Evolutionary conservation across 768 basidiomycete species (phyloP).

Genomic region (Boletus speciosus): DNA sequence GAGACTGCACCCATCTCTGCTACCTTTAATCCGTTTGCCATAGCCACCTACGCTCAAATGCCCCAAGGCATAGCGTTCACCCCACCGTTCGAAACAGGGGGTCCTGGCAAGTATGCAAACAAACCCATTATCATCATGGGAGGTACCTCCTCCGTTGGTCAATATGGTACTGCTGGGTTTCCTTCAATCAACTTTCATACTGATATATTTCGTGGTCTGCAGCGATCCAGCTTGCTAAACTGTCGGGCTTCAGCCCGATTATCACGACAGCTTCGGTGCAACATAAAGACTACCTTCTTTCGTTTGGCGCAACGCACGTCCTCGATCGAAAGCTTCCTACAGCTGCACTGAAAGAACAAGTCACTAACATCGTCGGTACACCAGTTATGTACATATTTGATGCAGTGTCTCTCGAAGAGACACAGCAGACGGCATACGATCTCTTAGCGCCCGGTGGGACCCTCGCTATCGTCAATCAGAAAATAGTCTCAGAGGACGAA

Average conservation of each 20-base stretch:
- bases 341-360: slow-evolving; percentile 5
- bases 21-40: slow-evolving; percentile 32
- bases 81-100: slow-evolving; percentile 27
- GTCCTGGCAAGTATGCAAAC: slow-evolving; percentile 30
- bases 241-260: slow-evolving; percentile 34
- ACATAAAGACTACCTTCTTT: slow-evolving; percentile 27
- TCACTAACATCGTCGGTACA: background rate
- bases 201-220: background rate
- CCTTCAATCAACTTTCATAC: background rate
- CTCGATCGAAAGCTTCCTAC: slow-evolving; percentile 28
- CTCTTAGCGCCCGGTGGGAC: slow-evolving; percentile 30
- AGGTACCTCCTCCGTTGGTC: slow-evolving; percentile 38
- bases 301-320: slow-evolving; percentile 37
- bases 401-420: slow-evolving; percentile 27
- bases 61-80: slow-evolving; percentile 25
- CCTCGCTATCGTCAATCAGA: slow-evolving; percentile 15
- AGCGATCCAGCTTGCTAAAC: slow-evolving; percentile 33
- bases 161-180: slow-evolving; percentile 26
- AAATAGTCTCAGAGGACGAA: background rate
- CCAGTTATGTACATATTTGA: slow-evolving; percentile 20
- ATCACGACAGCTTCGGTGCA: slow-evolving; percentile 36
- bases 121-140: slow-evolving; percentile 34
- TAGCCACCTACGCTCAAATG: slow-evolving; percentile 30
- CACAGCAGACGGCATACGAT: slow-evolving; percentile 31
- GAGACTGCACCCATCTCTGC: slow-evolving; percentile 35